phyloP scores from a whole-genome alignment of 2,329 filamentous ascomycete genomes.

The Epichloe brachyelytri region DNA sequence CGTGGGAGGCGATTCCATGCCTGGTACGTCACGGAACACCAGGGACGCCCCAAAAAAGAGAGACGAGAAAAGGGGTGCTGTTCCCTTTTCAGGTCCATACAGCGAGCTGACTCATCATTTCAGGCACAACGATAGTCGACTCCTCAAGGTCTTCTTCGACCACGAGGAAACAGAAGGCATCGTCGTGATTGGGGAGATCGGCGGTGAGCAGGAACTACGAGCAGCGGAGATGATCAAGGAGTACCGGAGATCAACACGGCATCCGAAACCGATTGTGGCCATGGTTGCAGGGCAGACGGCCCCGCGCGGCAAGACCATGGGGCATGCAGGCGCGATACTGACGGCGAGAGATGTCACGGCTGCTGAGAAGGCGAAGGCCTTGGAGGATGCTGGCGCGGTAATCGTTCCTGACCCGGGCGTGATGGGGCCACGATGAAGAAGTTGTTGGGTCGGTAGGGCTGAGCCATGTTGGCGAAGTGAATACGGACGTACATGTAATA shows the following conservation, averaged over 20 bases:
- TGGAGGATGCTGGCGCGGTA: conserved; percentile 22
- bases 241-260: conserved; percentile 41
- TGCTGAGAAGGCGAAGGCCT: conserved; percentile 19
- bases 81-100: no score
- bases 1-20: conserved; percentile 64
- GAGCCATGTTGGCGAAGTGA: no score
- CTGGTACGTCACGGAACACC: conserved; percentile 29
- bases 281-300: conserved; percentile 54
- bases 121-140: conserved; percentile 56
- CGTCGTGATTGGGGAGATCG: conserved; percentile 59
- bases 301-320: conserved; percentile 51
- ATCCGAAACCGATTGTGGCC: conserved; percentile 52
- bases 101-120: not conserved
- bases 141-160: conserved; percentile 54
- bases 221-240: conserved; percentile 59
- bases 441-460: conserved; percentile 12
- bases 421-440: conserved; percentile 22
- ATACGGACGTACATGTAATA: no score
- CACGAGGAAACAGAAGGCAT: conserved; percentile 59
- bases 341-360: conserved; percentile 19
- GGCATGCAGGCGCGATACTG: conserved; percentile 55
- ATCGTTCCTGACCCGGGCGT: conserved; percentile 26
- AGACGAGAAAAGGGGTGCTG: no score
- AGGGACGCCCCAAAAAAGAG: no score
- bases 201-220: conserved; percentile 54